A percentile compares a stretch with the other conserved stretches of the same genome.
Conservation (phyloP, 1,139 yeast species). For the Geotrichum siamense region DNA sequence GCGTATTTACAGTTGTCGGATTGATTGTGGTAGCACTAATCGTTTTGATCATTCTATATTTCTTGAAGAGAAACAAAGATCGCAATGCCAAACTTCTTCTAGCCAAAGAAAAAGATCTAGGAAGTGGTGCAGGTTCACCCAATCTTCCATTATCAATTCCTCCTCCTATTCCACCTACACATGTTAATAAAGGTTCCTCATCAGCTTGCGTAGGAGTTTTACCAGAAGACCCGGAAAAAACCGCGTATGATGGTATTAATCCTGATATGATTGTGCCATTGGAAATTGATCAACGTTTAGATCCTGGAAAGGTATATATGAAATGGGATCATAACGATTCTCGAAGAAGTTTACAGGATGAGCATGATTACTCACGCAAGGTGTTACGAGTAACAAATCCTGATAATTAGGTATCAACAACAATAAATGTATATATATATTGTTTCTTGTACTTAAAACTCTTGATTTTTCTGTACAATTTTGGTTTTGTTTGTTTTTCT, state of each 20-base stretch:
- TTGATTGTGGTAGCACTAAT: conserved; percentile 44
- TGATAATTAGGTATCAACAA: conserved; percentile 17
- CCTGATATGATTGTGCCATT: conserved; percentile 40
- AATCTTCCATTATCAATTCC: conserved; percentile 5
- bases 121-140: conserved; percentile 15
- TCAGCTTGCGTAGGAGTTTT: background rate
- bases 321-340: conserved; percentile 49
- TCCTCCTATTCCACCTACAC: conserved; percentile 1
- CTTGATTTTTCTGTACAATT: no score
- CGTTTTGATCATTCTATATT: conserved; percentile 28
- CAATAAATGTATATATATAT: no score
- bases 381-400: conserved; percentile 66
- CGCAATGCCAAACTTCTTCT: background rate
- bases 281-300: conserved; percentile 56
- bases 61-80: conserved; percentile 19
- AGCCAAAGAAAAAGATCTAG: conserved; percentile 19
- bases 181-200: no score
- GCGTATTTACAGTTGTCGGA: conserved; percentile 68
- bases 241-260: background rate
- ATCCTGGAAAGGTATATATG: conserved; percentile 57
- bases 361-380: conserved; percentile 63
- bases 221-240: background rate
- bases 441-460: no score
- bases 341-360: conserved; percentile 58
- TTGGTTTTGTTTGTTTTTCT: no score